A percentile compares a stretch with the other conserved stretches of the same genome.
Conservation (phyloP, 2,329 filamentous ascomycete genomes). For the Calonectria leucothoes region DNA sequence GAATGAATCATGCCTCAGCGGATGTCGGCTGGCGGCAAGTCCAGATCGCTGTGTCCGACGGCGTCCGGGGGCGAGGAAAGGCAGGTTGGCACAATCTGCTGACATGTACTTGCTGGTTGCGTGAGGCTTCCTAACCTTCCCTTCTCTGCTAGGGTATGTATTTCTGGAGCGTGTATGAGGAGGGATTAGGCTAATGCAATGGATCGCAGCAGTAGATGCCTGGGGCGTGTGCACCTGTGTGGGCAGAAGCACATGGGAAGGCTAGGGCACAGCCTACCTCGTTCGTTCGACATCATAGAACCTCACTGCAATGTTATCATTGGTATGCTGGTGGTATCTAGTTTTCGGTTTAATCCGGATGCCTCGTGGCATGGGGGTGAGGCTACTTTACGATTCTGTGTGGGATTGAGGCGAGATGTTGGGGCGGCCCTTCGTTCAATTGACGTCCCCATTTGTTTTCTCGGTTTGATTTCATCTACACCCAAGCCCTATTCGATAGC, state of each 20-base stretch:
- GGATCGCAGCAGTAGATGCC: not conserved
- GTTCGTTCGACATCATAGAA: not conserved
- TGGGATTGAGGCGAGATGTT: not conserved
- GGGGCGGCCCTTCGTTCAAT: not conserved
- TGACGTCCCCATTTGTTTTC: not conserved
- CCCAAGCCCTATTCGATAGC: not conserved
- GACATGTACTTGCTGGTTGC: not conserved
- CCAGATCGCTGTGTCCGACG: not conserved
- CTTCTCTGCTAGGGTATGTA: not conserved
- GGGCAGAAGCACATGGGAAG: not conserved
- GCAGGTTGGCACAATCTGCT: not conserved
- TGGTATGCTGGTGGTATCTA: not conserved
- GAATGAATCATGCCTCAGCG: not conserved
- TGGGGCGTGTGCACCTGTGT: not conserved
- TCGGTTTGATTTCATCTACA: not conserved
- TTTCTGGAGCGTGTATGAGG: not conserved
- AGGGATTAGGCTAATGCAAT: not conserved
- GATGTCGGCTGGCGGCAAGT: not conserved
- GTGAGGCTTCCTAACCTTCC: not conserved
- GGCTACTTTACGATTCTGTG: not conserved
- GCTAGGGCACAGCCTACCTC: not conserved
- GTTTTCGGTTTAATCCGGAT: not conserved
- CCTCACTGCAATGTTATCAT: not conserved
- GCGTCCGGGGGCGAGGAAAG: not conserved
- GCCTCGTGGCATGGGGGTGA: not conserved